Conservation (phyloP, 495 filamentous ascomycete genomes). For the Glonium stellatum region DNA sequence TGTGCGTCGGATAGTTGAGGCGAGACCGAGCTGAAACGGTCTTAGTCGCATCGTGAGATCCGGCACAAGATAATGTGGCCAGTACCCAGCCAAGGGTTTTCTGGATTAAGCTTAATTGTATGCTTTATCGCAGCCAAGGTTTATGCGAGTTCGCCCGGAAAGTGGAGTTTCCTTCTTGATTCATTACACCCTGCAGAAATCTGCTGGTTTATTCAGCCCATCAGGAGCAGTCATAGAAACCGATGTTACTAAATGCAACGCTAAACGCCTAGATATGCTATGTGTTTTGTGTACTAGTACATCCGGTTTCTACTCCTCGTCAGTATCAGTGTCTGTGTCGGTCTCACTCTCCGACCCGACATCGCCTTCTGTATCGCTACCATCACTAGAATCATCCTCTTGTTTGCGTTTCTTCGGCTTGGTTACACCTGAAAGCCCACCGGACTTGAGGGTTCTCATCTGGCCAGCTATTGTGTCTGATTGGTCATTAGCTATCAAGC, state of each 20-base stretch:
- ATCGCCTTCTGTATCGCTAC: conserved; percentile 46
- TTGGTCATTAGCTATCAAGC: conserved; percentile 23
- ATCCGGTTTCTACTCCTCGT: conserved; percentile 33
- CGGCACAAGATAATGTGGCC: neutral
- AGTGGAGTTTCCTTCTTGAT: neutral
- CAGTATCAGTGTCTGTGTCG: conserved; percentile 77
- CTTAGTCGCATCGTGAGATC: neutral
- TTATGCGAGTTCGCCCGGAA: neutral
- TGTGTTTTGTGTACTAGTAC: neutral
- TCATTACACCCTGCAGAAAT: neutral
- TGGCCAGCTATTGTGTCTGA: conserved; percentile 90
- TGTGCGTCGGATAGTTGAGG: neutral
- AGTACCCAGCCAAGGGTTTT: neutral
- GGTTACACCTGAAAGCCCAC: conserved; percentile 47
- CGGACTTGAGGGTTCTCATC: conserved; percentile 81
- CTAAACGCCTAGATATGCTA: conserved; percentile 6
- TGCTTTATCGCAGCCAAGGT: neutral
- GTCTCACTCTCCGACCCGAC: conserved; percentile 44
- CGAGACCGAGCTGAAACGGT: neutral
- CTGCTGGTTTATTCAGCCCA: neutral
- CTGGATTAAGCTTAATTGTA: conserved; percentile 2
- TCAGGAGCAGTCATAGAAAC: neutral
- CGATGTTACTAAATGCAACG: neutral
- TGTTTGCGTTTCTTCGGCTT: conserved; percentile 45
- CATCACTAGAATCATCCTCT: conserved; percentile 50